These are phyloP conservation scores for Hymenoscyphus albidus DNA, from an alignment of 2,329 filamentous ascomycete species.

Conservation along the genomic window DNA sequence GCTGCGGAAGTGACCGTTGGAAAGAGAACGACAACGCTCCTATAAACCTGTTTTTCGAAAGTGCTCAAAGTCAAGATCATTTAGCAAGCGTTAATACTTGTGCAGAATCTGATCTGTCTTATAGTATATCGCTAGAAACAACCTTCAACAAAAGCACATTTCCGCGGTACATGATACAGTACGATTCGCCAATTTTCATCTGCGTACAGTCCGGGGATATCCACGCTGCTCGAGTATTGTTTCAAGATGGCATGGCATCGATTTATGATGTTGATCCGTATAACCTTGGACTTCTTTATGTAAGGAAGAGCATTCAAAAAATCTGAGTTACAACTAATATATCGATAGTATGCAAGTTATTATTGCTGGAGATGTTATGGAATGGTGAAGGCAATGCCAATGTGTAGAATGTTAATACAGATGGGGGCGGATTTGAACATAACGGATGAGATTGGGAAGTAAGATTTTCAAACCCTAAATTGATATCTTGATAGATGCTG, in stretches of 20 bases:
- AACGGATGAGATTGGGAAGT: neutral
- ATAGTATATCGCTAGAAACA: too few relatives aligned
- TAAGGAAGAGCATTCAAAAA: neutral
- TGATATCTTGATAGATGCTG: neutral
- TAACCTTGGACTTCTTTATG: constrained; percentile 14
- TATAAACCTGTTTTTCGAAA: too few relatives aligned
- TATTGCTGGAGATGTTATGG: neutral
- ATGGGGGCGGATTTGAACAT: neutral
- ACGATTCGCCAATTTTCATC: too few relatives aligned
- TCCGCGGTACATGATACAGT: too few relatives aligned
- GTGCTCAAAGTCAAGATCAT: too few relatives aligned
- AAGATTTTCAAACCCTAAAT: neutral
- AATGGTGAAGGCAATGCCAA: neutral
- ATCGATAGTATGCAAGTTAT: constrained; percentile 3
- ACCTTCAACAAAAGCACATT: too few relatives aligned
- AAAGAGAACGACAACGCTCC: too few relatives aligned
- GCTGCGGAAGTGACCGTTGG: too few relatives aligned
- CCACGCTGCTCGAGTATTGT: constrained; percentile 7
- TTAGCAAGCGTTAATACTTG: too few relatives aligned
- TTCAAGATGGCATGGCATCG: constrained; percentile 10
- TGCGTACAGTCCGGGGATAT: neutral
- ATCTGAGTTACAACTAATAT: constrained; percentile 1
- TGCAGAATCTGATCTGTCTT: too few relatives aligned
- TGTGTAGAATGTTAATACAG: neutral
- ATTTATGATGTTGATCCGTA: constrained; percentile 16